Conservation (phyloP, 805 yeast species). For the Sugiyamaella americana region DNA sequence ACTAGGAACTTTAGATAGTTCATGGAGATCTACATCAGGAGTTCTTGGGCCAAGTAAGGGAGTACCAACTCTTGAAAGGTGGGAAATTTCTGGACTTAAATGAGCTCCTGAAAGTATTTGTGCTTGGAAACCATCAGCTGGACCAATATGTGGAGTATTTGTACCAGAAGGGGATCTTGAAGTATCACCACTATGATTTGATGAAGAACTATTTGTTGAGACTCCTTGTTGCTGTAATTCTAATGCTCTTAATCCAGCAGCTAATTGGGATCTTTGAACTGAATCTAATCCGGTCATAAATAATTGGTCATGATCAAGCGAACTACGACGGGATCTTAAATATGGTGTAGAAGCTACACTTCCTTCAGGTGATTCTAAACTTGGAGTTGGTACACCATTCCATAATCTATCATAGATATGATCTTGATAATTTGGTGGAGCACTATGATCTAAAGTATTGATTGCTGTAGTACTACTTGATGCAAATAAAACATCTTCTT, state of each 20-base stretch:
- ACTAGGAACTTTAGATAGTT: conserved; percentile 71
- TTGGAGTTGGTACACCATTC: conserved; percentile 47
- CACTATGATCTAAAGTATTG: conserved; percentile 37
- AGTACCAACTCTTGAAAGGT: conserved; percentile 14
- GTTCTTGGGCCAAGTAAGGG: conserved; percentile 11
- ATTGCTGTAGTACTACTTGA: conserved; percentile 5
- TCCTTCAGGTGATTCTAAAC: conserved; percentile 33
- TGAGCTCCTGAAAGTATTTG: conserved; percentile 8
- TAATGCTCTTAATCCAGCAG: conserved; percentile 35
- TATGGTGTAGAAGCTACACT: conserved; percentile 36
- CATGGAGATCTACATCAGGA: conserved; percentile 32
- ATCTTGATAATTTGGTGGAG: conserved; percentile 77
- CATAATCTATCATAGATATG: conserved; percentile 74
- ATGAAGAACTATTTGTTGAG: conserved; percentile 3
- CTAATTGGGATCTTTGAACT: conserved; percentile 33
- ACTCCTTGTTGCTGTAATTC: conserved; percentile 28
- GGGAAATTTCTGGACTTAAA: conserved; percentile 17
- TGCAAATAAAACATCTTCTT: conserved; percentile 8
- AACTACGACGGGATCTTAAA: conserved; percentile 30
- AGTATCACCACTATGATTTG: conserved; percentile 1
- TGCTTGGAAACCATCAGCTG: conserved; percentile 8
- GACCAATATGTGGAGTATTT: conserved; percentile 7
- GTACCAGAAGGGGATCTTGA: conserved; percentile 12
- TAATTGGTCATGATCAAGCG: conserved; percentile 25
- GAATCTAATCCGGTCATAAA: conserved; percentile 28